Evolutionary conservation across 1,284 basidiomycete species (phyloP), one percentile per base, ranked within the genome.

Genomic region (Anthracocystis walkeri): DNA sequence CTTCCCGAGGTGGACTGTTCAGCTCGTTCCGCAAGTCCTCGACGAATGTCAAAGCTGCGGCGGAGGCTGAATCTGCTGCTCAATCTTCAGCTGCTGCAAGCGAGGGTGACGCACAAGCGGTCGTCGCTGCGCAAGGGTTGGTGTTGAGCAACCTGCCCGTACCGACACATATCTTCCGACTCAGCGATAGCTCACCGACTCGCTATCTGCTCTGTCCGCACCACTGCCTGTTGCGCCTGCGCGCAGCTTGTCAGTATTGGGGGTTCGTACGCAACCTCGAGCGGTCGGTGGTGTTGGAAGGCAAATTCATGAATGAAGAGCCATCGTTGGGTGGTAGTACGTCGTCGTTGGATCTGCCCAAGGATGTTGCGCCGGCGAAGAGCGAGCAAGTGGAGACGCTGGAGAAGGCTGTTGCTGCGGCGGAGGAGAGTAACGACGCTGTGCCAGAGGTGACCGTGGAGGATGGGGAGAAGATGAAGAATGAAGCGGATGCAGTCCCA

Each of bases 121-220:
- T 21, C 11, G 35, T 41, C 21, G 25, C 65, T 10, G 4, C 40
- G 7, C 62, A 60, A 4, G 21, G 45, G 6, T 5, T 62, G 6
- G 44, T 61, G 3, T 49, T 48, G 25, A 25, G 57, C 12, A 38
- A 63, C 6, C 56, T 82, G 12, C 79, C 79, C 0, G 78, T 85
- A 1, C 83, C 83, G 1, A 83, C 83, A 7, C 83, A 85, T 58
- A 83, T 82, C 58, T 85, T 85, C 74, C 75, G 83, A 6, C 44
- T 85, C 21, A 77, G 70, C 48, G 83, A 84, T 20, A 62, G 75
- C 3, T 69, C 78, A 7, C 63, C 75, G 0, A 77, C 62, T 11
- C 77, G 82, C 16, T 82, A 85, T 53, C 53, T 85, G 27, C 66
- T 85, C 7, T 84, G 83, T 62, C 76, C 83, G 46, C 78, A 84